Evolutionary conservation across 192 early-diverging fungal genomes (phyloP), one percentile per base, ranked within the genome.

Genomic region (Umbelopsis isabellina): DNA sequence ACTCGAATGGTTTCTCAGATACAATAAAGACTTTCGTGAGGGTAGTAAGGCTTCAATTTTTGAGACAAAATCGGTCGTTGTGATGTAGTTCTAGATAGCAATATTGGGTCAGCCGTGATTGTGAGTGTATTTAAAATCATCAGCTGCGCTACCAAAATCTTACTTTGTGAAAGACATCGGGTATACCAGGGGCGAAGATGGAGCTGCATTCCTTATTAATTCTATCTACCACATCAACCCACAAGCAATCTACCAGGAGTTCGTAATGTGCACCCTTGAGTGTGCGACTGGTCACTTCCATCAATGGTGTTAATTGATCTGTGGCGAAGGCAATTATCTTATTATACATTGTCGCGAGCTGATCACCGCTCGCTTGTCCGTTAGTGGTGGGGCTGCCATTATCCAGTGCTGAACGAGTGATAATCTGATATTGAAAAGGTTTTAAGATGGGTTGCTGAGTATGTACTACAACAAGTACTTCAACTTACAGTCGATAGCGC

Each of bases 151-250:
- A 10, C 22, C 49, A 50, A 3, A 35, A 46, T 51, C 49, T 58
- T 75, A 90, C 89, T 79, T 83, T 77, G 67, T 91, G 90, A 75
- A 91, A 93, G 1, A 86, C 75, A 61, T 90, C 88, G 2, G 92
- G 83, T 53, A 88, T 89, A 15, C 89, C 91, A 35, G 85, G 74
- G 33, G 80, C 82, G 69, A 90, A 88, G 33, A 92, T 90, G 18
- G 77, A 68, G 9, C 77, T 66, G 27, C 86, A 77, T 20, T 80
- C 75, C 46, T 80, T 77, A 15, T 82, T 66, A 12, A 92, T 85
- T 8, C 70, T 49, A 0, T 84, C 82, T 6, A 78, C 72, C 0
- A 85, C 74, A 41, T 86, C 74, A 4, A 72, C 74, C 89, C 89
- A 93, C 30, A 93, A 70, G 30, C 81, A 81, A 68, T 93, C 83